A percentile compares a stretch with the other conserved stretches of the same genome.
Evolutionary conservation across 805 yeast species (phyloP).

Genomic region (Priceomyces haplophilus): DNA sequence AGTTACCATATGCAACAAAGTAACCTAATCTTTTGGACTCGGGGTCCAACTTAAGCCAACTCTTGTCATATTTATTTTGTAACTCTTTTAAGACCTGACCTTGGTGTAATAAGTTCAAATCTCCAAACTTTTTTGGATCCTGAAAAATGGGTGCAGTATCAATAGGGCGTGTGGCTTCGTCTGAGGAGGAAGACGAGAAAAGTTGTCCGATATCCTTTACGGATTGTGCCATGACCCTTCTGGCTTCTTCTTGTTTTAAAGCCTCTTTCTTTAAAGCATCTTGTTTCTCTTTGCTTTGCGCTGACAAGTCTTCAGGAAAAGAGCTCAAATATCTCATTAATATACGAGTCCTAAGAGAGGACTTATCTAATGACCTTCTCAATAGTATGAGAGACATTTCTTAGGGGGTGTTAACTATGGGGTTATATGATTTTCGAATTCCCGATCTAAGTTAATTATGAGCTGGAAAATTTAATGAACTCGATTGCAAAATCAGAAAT

Average conservation of each 20-base stretch:
- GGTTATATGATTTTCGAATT: background rate
- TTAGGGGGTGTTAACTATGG: background rate
- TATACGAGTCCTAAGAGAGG: background rate
- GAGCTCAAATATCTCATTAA: background rate
- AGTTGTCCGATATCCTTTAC: conserved; percentile 38
- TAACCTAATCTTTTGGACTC: conserved; percentile 56
- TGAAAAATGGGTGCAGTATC: conserved; percentile 43
- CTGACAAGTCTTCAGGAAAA: conserved; percentile 3
- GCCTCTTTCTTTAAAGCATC: background rate
- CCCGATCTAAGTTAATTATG: background rate
- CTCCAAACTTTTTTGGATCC: conserved; percentile 32
- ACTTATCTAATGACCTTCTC: background rate
- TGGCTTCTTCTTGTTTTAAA: conserved; percentile 27
- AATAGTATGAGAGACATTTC: background rate
- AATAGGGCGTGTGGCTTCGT: conserved; percentile 44
- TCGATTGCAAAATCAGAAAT: background rate
- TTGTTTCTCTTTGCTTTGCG: conserved; percentile 13
- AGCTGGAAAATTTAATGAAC: background rate
- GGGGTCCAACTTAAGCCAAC: conserved; percentile 52
- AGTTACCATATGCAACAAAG: conserved; percentile 63
- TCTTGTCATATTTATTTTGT: conserved; percentile 47
- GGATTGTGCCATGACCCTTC: conserved; percentile 37
- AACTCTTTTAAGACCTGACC: conserved; percentile 54
- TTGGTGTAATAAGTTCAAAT: conserved; percentile 47
- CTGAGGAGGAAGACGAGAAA: conserved; percentile 30